Percentiles rank a stretch among this genome's conserved stretches.
Evolutionary conservation across 2,329 filamentous ascomycete species (phyloP).

Genomic region (Aureobasidium sp.): DNA sequence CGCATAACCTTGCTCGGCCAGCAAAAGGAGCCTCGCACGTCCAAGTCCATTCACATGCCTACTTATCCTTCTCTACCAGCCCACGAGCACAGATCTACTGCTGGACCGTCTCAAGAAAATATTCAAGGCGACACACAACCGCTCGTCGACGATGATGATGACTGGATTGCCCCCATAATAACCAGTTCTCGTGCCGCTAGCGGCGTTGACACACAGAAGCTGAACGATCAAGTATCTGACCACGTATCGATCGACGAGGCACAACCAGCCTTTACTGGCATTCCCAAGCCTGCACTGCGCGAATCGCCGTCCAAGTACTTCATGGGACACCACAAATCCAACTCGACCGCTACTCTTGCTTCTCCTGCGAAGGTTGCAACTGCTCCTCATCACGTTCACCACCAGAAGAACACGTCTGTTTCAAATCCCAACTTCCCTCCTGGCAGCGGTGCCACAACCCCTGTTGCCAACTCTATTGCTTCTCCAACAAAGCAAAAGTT

Average conservation of each 20-base stretch:
- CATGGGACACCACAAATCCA: slow-evolving; percentile 28
- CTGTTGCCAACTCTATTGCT: slow-evolving; percentile 51
- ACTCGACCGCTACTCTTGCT: slow-evolving; percentile 31
- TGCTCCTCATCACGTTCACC: slow-evolving; percentile 32
- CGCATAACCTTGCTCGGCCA: slow-evolving; percentile 73
- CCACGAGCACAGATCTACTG: slow-evolving; percentile 11
- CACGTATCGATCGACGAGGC: slow-evolving; percentile 1
- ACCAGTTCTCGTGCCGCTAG: slow-evolving; percentile 12
- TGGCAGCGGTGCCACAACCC: slow-evolving; percentile 23
- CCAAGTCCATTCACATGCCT: slow-evolving; percentile 34
- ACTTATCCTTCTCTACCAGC: slow-evolving; percentile 25
- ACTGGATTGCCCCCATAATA: slow-evolving; percentile 52
- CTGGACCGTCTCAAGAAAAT: slow-evolving; percentile 21
- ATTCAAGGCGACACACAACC: slow-evolving; percentile 13
- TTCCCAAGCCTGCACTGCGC: not conserved
- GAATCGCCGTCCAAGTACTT: slow-evolving; percentile 11
- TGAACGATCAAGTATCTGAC: not conserved
- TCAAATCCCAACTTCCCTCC: slow-evolving; percentile 34
- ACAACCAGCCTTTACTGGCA: not conserved
- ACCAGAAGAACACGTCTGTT: slow-evolving; percentile 52
- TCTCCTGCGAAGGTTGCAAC: slow-evolving; percentile 40
- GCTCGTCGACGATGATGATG: slow-evolving; percentile 46
- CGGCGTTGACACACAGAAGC: slow-evolving; percentile 9
- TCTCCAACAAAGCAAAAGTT: slow-evolving; percentile 47
- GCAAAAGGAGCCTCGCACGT: slow-evolving; percentile 40